Evolutionary conservation across 2,329 filamentous ascomycete species (phyloP).

Genomic region (Diaporthe citrichinensis): DNA sequence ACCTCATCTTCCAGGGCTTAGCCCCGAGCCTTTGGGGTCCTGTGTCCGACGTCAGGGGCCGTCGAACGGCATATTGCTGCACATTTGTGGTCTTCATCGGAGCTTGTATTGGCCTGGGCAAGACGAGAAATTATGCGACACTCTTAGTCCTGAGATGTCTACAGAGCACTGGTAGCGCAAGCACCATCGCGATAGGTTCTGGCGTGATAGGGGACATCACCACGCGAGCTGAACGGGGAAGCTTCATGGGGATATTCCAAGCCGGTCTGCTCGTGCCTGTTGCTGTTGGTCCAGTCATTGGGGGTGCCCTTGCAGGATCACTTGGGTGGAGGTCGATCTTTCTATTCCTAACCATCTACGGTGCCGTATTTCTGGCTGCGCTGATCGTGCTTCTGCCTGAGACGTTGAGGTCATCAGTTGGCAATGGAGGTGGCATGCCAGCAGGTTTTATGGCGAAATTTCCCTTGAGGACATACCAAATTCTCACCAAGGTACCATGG

Average conservation of each 20-base stretch:
- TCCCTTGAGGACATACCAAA: conserved; percentile 45
- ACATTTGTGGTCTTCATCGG: conserved; percentile 67
- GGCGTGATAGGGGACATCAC: conserved; percentile 76
- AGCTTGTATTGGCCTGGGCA: conserved; percentile 67
- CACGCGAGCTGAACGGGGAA: conserved; percentile 73
- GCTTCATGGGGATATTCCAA: conserved; percentile 68
- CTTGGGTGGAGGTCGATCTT: conserved; percentile 67
- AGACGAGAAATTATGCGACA: conserved; percentile 63
- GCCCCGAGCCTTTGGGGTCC: conserved; percentile 65
- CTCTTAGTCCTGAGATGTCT: conserved; percentile 68
- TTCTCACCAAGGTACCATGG: conserved; percentile 41
- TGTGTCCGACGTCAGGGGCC: conserved; percentile 67
- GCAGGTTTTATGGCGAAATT: conserved; percentile 47
- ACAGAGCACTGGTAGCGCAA: conserved; percentile 71
- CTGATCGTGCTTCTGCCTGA: conserved; percentile 61
- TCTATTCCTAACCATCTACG: conserved; percentile 63
- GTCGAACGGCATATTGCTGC: conserved; percentile 67
- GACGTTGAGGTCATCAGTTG: conserved; percentile 59
- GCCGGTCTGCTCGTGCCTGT: conserved; percentile 61
- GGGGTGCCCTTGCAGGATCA: conserved; percentile 63
- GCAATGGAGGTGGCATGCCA: conserved; percentile 56
- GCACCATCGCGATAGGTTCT: conserved; percentile 69
- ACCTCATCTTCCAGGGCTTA: conserved; percentile 73
- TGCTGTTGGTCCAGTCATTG: conserved; percentile 60
- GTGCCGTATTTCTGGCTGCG: conserved; percentile 51